A percentile compares a stretch with the other conserved stretches of the same genome.
These are phyloP conservation scores for Venustampulla echinocandica DNA, from an alignment of 495 filamentous ascomycete genomes.

Conservation along the genomic window DNA sequence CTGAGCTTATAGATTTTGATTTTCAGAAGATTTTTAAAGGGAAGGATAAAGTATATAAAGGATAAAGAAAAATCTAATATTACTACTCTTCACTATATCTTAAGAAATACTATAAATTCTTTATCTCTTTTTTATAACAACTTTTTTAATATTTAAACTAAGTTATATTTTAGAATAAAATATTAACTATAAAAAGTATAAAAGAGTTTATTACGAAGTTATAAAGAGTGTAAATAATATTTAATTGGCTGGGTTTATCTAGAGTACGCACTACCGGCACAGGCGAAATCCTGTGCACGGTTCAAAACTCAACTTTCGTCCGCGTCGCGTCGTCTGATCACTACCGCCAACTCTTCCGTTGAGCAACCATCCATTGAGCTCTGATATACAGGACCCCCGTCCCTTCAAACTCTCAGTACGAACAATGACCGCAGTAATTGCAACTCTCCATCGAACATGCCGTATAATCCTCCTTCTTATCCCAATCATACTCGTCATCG, in stretches of 20 bases:
- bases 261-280: no score
- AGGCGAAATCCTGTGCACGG: no score
- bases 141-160: no score
- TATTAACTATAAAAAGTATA: no score
- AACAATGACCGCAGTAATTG: neutral
- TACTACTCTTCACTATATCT: no score
- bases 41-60: neutral
- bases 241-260: no score
- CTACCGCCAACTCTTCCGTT: neutral
- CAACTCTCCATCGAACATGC: constrained; percentile 3
- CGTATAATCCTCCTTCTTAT: constrained; percentile 4
- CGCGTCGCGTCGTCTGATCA: constrained; percentile 3
- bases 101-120: no score
- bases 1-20: neutral
- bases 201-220: no score
- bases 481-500: constrained; percentile 3
- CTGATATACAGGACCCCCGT: neutral
- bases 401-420: constrained; percentile 2
- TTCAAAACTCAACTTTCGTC: neutral
- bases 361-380: neutral
- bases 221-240: no score
- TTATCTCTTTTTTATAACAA: no score
- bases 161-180: no score
- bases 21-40: neutral
- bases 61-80: no score